A percentile compares a stretch with the other conserved stretches of the same genome.
Evolutionary conservation across 495 filamentous ascomycete genomes (phyloP).

Genomic region (Penicillium silybi): DNA sequence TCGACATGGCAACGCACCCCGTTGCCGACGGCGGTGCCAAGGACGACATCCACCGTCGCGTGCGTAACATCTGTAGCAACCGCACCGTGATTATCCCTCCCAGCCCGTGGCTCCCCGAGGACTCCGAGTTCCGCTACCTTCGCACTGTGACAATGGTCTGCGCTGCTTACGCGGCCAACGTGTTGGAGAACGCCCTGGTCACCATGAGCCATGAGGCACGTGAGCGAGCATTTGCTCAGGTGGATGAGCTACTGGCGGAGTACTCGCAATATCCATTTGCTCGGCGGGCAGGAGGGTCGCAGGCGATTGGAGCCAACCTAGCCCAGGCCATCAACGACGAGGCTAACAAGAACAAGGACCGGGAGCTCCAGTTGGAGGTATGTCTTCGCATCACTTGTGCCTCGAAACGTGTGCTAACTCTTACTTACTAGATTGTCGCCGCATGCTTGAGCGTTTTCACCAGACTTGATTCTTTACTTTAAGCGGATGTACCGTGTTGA

Average conservation of each 20-base stretch:
- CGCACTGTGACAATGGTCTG: conserved; percentile 95
- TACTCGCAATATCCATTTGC: conserved; percentile 97
- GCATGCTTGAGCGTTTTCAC: conserved; percentile 97
- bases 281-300: conserved; percentile 65
- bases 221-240: conserved; percentile 92
- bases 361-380: conserved; percentile 93
- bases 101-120: conserved; percentile 85
- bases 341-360: conserved; percentile 77
- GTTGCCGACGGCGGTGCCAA: conserved; percentile 96
- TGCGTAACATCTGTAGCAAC: conserved; percentile 87
- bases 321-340: conserved; percentile 87
- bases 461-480: conserved; percentile 89
- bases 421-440: conserved; percentile 64
- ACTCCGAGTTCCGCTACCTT: conserved; percentile 86
- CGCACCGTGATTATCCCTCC: conserved; percentile 85
- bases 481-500: conserved; percentile 28
- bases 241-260: conserved; percentile 90
- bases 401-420: conserved; percentile 17
- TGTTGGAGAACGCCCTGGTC: conserved; percentile 92
- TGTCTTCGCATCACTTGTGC: conserved; percentile 12
- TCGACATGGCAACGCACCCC: conserved; percentile 99
- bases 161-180: conserved; percentile 96
- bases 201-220: conserved; percentile 90
- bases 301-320: conserved; percentile 87
- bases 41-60: conserved; percentile 89